Percentiles rank a stretch among this genome's conserved stretches.
Evolutionary conservation across 148 eudicot genomes (phyloP).

Genomic region (Rhododendron williamsianum): DNA sequence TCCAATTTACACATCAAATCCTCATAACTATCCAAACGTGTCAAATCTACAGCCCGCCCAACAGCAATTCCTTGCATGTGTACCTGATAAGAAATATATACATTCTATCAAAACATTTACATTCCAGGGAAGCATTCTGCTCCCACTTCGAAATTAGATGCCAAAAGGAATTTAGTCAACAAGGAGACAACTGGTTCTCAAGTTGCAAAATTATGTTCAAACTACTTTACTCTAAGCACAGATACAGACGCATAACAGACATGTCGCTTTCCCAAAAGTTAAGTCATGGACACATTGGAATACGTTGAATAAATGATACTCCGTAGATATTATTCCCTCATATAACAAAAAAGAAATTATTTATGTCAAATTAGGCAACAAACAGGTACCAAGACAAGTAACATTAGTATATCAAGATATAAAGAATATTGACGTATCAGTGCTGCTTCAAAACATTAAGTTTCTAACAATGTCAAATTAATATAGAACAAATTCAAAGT

Average conservation of each 20-base stretch:
- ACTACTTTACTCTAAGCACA: background rate
- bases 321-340: no score
- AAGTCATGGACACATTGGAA: background rate
- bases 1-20: constrained; percentile 73
- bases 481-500: background rate
- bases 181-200: background rate
- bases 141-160: background rate
- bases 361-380: background rate
- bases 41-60: constrained; percentile 87
- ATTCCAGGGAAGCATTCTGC: background rate
- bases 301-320: background rate
- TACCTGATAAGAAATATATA: constrained; percentile 42
- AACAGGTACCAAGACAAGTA: background rate
- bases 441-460: background rate
- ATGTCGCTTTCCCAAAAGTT: background rate
- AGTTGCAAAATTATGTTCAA: background rate
- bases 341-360: background rate
- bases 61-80: constrained; percentile 97
- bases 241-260: background rate
- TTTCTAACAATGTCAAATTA: background rate
- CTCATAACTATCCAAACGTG: constrained; percentile 57
- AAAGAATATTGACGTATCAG: background rate
- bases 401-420: background rate
- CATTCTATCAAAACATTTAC: background rate
- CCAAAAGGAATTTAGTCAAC: constrained; percentile 1